phyloP scores from a whole-genome alignment of 2,329 filamentous ascomycete species.

The Pyricularia sp. region DNA sequence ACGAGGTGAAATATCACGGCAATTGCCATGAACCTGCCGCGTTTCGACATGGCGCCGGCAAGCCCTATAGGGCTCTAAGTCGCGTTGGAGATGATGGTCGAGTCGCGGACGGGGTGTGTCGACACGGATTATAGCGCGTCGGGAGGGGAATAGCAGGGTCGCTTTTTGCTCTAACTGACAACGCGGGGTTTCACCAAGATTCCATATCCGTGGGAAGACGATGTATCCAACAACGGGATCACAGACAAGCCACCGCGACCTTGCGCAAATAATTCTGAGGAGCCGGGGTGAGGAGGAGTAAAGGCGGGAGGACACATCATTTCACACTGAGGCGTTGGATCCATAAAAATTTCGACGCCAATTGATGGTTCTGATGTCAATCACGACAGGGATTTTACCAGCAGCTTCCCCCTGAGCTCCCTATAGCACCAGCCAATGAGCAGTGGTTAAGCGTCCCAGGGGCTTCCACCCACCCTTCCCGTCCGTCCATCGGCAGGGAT shows the following conservation, averaged over 20 bases:
- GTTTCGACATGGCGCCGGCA: slow-evolving; percentile 19
- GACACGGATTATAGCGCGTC: neutral
- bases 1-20: slow-evolving; percentile 88
- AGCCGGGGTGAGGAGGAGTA: neutral
- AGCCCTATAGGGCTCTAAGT: neutral
- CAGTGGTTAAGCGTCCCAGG: neutral
- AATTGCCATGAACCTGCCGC: slow-evolving; percentile 76
- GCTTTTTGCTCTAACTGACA: neutral
- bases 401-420: neutral
- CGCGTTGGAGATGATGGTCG: neutral
- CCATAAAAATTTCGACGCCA: neutral
- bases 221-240: neutral
- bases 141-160: neutral
- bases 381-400: neutral
- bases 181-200: neutral
- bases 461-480: neutral
- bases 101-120: neutral
- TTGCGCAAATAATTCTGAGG: neutral
- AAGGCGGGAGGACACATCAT: neutral
- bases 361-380: neutral
- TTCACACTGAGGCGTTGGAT: neutral
- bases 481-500: neutral
- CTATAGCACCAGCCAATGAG: neutral
- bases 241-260: neutral
- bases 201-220: neutral